phyloP scores from a whole-genome alignment of 805 yeast genomes.

The Cyberlindnera euphorbiiphila region DNA sequence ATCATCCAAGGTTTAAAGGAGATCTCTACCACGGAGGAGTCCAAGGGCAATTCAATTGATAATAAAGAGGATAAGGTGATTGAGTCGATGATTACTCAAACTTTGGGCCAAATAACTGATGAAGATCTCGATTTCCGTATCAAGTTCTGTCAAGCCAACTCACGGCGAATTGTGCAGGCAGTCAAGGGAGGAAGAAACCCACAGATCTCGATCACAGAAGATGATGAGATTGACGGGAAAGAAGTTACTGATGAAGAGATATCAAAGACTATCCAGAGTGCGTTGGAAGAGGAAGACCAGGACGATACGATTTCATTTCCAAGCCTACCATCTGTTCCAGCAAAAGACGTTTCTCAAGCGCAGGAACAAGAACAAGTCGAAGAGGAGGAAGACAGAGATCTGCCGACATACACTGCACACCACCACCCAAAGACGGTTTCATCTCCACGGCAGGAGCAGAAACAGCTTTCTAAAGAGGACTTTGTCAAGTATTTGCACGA shows the following conservation, averaged over 20 bases:
- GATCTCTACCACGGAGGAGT: background rate
- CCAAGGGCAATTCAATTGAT: background rate
- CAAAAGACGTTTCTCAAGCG: background rate
- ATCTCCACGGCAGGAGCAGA: background rate
- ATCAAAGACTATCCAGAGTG: slow-evolving; percentile 5
- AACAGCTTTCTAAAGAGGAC: slow-evolving; percentile 12
- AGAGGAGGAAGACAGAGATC: slow-evolving; percentile 6
- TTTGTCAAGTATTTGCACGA: slow-evolving; percentile 30
- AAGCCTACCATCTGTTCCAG: slow-evolving; percentile 12
- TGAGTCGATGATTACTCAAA: slow-evolving; percentile 2
- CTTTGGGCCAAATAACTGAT: slow-evolving; percentile 12
- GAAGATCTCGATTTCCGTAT: slow-evolving; percentile 11
- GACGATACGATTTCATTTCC: slow-evolving; percentile 11
- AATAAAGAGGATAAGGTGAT: slow-evolving; percentile 14
- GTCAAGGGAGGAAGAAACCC: slow-evolving; percentile 10
- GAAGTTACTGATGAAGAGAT: slow-evolving; percentile 15
- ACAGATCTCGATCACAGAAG: background rate
- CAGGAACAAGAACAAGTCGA: background rate
- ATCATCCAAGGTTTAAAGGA: slow-evolving; percentile 1
- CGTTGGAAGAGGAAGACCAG: slow-evolving; percentile 3
- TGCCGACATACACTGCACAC: background rate
- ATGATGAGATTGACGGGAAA: background rate
- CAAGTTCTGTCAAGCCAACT: slow-evolving; percentile 6
- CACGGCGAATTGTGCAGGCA: slow-evolving; percentile 3
- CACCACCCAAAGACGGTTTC: slow-evolving; percentile 1